These are phyloP conservation scores for Hypomyces rosellus DNA, from an alignment of 2,329 filamentous ascomycete species.

Conservation along the genomic window DNA sequence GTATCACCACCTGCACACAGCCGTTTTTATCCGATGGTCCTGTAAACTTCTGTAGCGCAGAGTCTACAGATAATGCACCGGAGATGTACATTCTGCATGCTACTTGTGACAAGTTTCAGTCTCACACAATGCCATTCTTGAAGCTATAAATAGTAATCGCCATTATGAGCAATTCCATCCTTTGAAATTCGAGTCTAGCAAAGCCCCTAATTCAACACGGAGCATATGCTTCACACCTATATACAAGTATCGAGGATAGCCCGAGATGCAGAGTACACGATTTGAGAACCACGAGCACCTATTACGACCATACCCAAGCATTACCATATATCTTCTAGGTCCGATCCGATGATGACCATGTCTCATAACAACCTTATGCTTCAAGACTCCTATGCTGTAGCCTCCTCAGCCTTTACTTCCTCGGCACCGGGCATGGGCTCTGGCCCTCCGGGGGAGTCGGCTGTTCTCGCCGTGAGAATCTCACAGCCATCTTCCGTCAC, in stretches of 20 bases:
- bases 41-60: too few relatives aligned
- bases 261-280: too few relatives aligned
- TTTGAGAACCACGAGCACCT: too few relatives aligned
- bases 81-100: too few relatives aligned
- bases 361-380: too few relatives aligned
- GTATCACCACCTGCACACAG: too few relatives aligned
- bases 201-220: background rate
- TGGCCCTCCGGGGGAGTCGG: conserved; percentile 69
- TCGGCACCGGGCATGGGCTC: conserved; percentile 47
- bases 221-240: background rate
- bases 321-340: too few relatives aligned
- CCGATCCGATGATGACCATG: too few relatives aligned
- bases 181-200: background rate
- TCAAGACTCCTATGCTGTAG: background rate
- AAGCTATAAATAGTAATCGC: background rate
- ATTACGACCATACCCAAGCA: too few relatives aligned
- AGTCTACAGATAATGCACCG: too few relatives aligned
- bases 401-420: conserved; percentile 10
- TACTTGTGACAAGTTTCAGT: too few relatives aligned
- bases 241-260: background rate
- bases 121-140: background rate
- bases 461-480: conserved; percentile 66
- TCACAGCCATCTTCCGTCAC: conserved; percentile 80
- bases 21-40: too few relatives aligned
- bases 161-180: background rate